Conservation (phyloP, 2,329 filamentous ascomycete species). For the Xylaria polymorpha region DNA sequence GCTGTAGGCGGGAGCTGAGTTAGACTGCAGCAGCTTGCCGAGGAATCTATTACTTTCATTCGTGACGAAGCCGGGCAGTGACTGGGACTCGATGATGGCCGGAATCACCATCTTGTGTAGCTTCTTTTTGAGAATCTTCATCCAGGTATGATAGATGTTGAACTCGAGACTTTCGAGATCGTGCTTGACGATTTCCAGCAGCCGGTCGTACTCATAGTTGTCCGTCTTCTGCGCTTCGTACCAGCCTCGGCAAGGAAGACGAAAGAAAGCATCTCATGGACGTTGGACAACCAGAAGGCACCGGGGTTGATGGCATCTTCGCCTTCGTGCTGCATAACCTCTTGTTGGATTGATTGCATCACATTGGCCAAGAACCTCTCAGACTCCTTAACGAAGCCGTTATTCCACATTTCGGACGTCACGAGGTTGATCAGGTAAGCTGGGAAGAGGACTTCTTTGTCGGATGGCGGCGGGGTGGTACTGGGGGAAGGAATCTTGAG, state of each 20-base stretch:
- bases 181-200: constrained; percentile 98
- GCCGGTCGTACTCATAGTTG: constrained; percentile 97
- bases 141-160: constrained; percentile 99
- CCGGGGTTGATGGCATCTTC: constrained; percentile 97
- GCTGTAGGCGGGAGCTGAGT: constrained; percentile 93
- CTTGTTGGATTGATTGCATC: constrained; percentile 99
- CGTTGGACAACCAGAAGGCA: constrained; percentile 98
- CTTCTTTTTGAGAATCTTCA: constrained; percentile 99
- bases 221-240: constrained; percentile 99
- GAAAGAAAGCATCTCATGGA: constrained; percentile 99
- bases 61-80: constrained; percentile 96
- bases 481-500: constrained; percentile 94
- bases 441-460: constrained; percentile 98
- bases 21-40: constrained; percentile 92
- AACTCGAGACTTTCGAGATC: constrained; percentile 98
- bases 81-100: constrained; percentile 98
- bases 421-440: constrained; percentile 99
- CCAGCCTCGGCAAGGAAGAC: constrained; percentile 98
- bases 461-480: constrained; percentile 87
- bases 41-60: constrained; percentile 99
- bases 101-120: constrained; percentile 99
- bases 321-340: constrained; percentile 98
- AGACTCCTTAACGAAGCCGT: constrained; percentile 98
- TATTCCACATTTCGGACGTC: constrained; percentile 99
- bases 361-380: constrained; percentile 98